phyloP scores from a whole-genome alignment of 1,284 basidiomycete species.

The Caloboletus firmus region DNA sequence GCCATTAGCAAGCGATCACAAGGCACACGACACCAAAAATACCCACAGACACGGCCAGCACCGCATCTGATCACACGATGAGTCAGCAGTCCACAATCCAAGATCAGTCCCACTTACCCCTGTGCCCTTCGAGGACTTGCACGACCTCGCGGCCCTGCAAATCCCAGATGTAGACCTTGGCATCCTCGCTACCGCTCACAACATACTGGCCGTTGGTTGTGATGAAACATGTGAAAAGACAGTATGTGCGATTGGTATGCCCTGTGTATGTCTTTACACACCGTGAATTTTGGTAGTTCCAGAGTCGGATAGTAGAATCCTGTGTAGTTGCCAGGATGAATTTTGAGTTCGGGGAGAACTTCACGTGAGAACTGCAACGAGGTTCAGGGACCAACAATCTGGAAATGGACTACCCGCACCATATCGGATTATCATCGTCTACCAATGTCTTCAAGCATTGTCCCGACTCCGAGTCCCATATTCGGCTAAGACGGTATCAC shows the following conservation, averaged over 20 bases:
- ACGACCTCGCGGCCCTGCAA: conserved; percentile 79
- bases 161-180: conserved; percentile 88
- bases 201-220: conserved; percentile 62
- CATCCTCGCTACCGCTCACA: conserved; percentile 89
- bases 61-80: conserved; percentile 54
- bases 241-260: conserved; percentile 80
- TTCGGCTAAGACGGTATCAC: conserved; percentile 57
- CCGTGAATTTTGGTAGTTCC: conserved; percentile 91
- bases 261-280: conserved; percentile 92
- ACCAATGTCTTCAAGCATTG: conserved; percentile 97
- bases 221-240: conserved; percentile 64
- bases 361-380: conserved; percentile 67
- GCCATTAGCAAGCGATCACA: conserved; percentile 9
- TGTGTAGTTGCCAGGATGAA: conserved; percentile 89
- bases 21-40: neutral
- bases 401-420: conserved; percentile 47
- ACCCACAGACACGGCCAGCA: conserved; percentile 71
- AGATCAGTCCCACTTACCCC: conserved; percentile 50
- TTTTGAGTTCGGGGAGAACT: conserved; percentile 89
- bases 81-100: conserved; percentile 11
- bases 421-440: conserved; percentile 93
- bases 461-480: conserved; percentile 96
- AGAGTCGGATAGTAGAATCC: conserved; percentile 89
- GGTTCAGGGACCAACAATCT: conserved; percentile 13
- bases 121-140: conserved; percentile 76